Conservation (phyloP, 2,329 filamentous ascomycete species). For the Fusarium paranaense region DNA sequence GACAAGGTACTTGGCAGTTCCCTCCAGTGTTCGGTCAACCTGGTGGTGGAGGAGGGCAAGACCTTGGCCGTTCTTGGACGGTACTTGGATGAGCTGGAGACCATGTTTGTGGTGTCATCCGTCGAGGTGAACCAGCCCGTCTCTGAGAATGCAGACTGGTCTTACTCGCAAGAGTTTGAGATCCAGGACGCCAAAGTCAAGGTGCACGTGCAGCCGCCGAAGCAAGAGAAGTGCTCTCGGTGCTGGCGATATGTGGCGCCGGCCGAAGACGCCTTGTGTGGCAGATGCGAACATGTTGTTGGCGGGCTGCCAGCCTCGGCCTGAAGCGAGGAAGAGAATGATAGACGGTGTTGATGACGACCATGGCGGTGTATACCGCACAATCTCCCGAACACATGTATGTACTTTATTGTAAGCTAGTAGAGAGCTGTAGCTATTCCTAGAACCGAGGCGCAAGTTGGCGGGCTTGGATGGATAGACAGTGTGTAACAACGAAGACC, state of each 20-base stretch:
- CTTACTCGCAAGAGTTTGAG: conserved; percentile 57
- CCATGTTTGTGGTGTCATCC: conserved; percentile 77
- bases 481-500: conserved; percentile 11
- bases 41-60: conserved; percentile 59
- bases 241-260: conserved; percentile 91
- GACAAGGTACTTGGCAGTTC: conserved; percentile 83
- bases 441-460: neutral
- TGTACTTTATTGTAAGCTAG: conserved; percentile 35
- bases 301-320: conserved; percentile 23
- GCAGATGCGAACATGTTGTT: conserved; percentile 77
- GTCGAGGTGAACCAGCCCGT: conserved; percentile 61
- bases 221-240: conserved; percentile 78
- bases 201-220: conserved; percentile 62
- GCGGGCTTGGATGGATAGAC: conserved; percentile 3
- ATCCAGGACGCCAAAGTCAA: conserved; percentile 51
- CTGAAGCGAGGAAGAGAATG: conserved; percentile 12
- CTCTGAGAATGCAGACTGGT: conserved; percentile 52
- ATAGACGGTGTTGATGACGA: conserved; percentile 7
- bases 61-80: conserved; percentile 51
- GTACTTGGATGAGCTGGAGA: conserved; percentile 65
- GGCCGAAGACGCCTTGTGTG: conserved; percentile 75
- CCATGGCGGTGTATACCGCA: conserved; percentile 22
- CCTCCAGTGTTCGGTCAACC: conserved; percentile 78
- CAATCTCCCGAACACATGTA: conserved; percentile 30
- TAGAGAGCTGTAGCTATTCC: neutral